Evolutionary conservation across 2,329 filamentous ascomycete species (phyloP).

Genomic region (Claviceps quebecensis): DNA sequence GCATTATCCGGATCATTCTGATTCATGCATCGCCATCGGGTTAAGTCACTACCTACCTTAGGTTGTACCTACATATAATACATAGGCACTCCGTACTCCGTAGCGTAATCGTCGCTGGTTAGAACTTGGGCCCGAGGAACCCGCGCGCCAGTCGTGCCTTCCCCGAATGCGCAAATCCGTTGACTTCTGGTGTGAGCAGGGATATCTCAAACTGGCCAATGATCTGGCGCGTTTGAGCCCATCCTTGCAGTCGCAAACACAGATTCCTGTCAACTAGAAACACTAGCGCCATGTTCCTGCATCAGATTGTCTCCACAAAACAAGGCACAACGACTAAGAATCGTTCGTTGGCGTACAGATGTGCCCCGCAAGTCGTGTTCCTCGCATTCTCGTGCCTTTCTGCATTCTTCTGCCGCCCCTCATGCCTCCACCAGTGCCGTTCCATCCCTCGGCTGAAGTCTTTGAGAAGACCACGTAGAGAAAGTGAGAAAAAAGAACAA

Average conservation of each 20-base stretch:
- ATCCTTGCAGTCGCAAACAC: background rate
- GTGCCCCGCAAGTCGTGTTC: background rate
- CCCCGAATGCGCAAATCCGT: background rate
- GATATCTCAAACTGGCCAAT: background rate
- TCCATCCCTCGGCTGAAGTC: too few relatives aligned
- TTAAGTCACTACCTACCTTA: too few relatives aligned
- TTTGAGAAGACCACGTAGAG: too few relatives aligned
- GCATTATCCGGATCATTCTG: background rate
- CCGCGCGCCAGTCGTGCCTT: background rate
- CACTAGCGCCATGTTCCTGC: constrained; percentile 21
- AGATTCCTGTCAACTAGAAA: constrained; percentile 16
- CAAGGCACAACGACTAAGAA: background rate
- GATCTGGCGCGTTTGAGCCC: background rate
- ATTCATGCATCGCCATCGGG: background rate
- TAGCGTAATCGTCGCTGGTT: too few relatives aligned
- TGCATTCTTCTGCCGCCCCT: too few relatives aligned
- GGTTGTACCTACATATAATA: too few relatives aligned
- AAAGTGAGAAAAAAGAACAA: background rate
- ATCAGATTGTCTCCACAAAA: constrained; percentile 3
- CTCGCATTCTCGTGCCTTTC: background rate
- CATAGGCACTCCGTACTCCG: too few relatives aligned
- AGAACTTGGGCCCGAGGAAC: too few relatives aligned
- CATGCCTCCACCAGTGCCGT: too few relatives aligned
- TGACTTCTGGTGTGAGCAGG: background rate
- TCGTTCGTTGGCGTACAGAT: background rate